phyloP scores from a whole-genome alignment of 1,284 basidiomycete genomes.

The Anthracocystis panici-leucophaei region DNA sequence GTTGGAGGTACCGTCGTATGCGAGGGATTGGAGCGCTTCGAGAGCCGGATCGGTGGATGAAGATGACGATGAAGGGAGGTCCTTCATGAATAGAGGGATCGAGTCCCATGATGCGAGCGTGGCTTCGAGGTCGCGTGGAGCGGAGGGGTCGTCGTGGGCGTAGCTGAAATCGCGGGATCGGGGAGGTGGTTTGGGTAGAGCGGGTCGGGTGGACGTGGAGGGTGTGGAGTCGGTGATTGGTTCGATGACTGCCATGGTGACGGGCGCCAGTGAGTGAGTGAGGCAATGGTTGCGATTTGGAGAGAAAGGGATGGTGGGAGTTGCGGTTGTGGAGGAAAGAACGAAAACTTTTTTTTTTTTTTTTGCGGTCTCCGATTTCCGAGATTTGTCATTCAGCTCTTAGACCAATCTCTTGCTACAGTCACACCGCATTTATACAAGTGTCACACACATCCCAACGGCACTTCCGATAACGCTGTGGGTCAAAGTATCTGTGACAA shows the following conservation, averaged over 20 bases:
- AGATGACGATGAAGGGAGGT: conserved; percentile 74
- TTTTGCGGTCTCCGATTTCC: conserved; percentile 1
- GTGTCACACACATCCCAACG: background rate
- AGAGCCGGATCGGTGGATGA: conserved; percentile 72
- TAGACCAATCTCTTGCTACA: background rate
- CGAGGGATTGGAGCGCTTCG: conserved; percentile 86
- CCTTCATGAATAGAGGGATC: conserved; percentile 90
- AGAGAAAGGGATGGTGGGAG: background rate
- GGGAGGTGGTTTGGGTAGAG: conserved; percentile 27
- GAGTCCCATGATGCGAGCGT: conserved; percentile 57
- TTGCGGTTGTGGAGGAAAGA: conserved; percentile 1
- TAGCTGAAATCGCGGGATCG: conserved; percentile 32
- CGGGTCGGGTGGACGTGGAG: background rate
- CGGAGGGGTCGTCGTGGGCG: conserved; percentile 4
- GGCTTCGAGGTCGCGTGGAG: conserved; percentile 31
- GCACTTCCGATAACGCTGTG: background rate
- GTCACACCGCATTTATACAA: background rate
- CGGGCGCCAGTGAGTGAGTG: background rate
- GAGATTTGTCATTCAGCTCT: background rate
- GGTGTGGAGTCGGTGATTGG: conserved; percentile 2
- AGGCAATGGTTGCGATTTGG: too few species aligned
- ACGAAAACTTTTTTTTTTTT: background rate
- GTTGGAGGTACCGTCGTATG: conserved; percentile 90
- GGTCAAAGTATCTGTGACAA: too few species aligned
- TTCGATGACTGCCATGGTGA: conserved; percentile 32